Evolutionary conservation across 2,329 filamentous ascomycete genomes (phyloP).

Genomic region (Colletotrichum gloeosporioides): DNA sequence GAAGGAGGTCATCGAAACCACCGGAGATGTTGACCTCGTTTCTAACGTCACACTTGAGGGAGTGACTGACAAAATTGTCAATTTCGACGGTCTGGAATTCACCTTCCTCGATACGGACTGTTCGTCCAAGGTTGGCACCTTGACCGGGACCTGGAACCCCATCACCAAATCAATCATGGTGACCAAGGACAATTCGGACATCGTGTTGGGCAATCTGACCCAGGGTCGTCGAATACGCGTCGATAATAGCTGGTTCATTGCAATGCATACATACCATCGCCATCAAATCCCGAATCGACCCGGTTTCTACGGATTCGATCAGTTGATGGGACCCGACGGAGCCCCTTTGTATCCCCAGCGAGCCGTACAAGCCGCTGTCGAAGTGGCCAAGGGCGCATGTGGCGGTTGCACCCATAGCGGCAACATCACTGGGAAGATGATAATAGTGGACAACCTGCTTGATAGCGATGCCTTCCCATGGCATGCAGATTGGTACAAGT

Average conservation of each 20-base stretch:
- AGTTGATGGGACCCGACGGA: constrained; percentile 13
- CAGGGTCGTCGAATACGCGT: background rate
- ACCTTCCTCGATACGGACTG: background rate
- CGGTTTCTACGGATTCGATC: constrained; percentile 22
- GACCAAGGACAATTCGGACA: background rate
- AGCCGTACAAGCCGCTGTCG: background rate
- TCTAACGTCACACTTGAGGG: background rate
- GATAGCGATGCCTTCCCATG: constrained; percentile 26
- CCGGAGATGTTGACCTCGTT: background rate
- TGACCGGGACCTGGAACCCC: background rate
- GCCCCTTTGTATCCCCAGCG: constrained; percentile 6
- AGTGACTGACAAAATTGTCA: fast-evolving
- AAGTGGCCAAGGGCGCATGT: background rate
- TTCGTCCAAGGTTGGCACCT: background rate
- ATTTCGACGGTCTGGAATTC: background rate
- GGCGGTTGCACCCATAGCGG: background rate
- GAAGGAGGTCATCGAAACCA: background rate
- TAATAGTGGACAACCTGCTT: constrained; percentile 24
- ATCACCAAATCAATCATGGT: background rate
- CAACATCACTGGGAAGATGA: constrained; percentile 24
- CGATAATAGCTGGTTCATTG: constrained; percentile 17
- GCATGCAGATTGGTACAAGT: constrained; percentile 28
- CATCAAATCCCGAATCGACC: constrained; percentile 10
- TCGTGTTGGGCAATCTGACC: background rate
- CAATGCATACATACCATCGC: constrained; percentile 8